phyloP scores from a whole-genome alignment of 352 stramenopile genomes.

The Phytopythium litorale region DNA sequence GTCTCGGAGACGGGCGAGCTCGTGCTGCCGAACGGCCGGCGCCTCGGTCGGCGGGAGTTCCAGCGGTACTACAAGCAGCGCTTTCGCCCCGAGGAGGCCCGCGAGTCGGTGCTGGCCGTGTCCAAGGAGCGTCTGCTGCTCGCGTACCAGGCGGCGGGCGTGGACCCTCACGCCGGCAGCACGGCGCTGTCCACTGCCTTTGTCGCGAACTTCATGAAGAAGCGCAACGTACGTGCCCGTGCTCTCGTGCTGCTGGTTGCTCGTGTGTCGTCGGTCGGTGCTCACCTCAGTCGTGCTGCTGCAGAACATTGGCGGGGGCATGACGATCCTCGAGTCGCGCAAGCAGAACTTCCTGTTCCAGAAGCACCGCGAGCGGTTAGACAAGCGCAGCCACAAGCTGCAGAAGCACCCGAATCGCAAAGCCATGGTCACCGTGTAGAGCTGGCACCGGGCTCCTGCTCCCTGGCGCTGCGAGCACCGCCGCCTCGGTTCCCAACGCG shows the following conservation, averaged over 20 bases:
- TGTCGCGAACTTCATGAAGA: slow-evolving; percentile 76
- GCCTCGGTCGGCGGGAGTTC: slow-evolving; percentile 88
- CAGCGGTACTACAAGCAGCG: slow-evolving; percentile 89
- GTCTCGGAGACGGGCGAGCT: slow-evolving; percentile 89
- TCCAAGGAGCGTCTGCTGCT: slow-evolving; percentile 79
- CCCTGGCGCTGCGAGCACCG: no score
- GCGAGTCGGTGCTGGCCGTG: slow-evolving; percentile 68
- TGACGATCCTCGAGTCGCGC: slow-evolving; percentile 66
- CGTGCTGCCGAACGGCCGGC: slow-evolving; percentile 76
- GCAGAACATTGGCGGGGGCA: slow-evolving; percentile 72
- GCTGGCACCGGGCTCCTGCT: background rate
- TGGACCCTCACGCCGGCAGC: slow-evolving; percentile 53
- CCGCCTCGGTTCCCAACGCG: no score
- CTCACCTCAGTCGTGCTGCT: background rate
- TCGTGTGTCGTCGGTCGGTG: slow-evolving; percentile 2
- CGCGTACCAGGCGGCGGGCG: slow-evolving; percentile 64
- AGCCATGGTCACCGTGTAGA: slow-evolving; percentile 75
- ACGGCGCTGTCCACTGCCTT: slow-evolving; percentile 75
- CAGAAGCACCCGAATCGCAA: slow-evolving; percentile 80
- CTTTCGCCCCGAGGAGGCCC: slow-evolving; percentile 76
- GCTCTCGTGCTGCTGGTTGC: background rate
- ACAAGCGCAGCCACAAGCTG: slow-evolving; percentile 82
- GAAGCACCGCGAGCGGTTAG: slow-evolving; percentile 77
- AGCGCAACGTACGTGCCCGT: slow-evolving; percentile 51
- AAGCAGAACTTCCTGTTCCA: slow-evolving; percentile 70